Evolutionary conservation across 2,329 filamentous ascomycete genomes (phyloP).

Genomic region (Phoma herbarum): DNA sequence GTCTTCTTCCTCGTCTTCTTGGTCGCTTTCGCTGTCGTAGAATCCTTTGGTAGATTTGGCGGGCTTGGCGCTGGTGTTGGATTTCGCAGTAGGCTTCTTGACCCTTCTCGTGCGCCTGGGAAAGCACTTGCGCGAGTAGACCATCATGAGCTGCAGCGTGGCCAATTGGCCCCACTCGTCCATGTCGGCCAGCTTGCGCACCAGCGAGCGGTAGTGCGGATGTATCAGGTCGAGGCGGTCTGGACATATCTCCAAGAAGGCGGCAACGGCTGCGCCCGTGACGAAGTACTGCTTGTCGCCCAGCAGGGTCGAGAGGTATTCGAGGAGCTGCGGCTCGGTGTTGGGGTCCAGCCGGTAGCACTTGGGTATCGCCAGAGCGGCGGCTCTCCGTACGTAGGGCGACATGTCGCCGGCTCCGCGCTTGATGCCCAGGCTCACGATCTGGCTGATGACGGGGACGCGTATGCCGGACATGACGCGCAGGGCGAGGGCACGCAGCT

Average conservation of each 20-base stretch:
- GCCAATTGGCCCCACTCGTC: slow-evolving; percentile 97
- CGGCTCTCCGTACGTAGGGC: slow-evolving; percentile 89
- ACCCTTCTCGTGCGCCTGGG: slow-evolving; percentile 71
- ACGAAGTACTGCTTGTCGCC: slow-evolving; percentile 96
- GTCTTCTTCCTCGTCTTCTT: slow-evolving; percentile 55
- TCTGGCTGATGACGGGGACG: slow-evolving; percentile 98
- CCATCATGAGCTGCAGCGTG: slow-evolving; percentile 79
- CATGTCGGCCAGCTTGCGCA: slow-evolving; percentile 96
- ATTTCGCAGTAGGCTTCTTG: slow-evolving; percentile 59
- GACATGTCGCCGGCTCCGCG: slow-evolving; percentile 94
- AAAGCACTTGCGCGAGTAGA: slow-evolving; percentile 89
- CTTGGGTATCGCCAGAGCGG: slow-evolving; percentile 92
- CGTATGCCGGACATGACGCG: slow-evolving; percentile 97
- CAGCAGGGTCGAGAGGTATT: slow-evolving; percentile 79
- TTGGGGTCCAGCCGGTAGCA: slow-evolving; percentile 90
- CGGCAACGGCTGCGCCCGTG: slow-evolving; percentile 88
- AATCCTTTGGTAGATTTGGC: slow-evolving; percentile 70
- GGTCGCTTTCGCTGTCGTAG: slow-evolving; percentile 68
- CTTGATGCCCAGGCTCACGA: slow-evolving; percentile 94
- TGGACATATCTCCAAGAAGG: slow-evolving; percentile 89
- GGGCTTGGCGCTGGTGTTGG: slow-evolving; percentile 45
- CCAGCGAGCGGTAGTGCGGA: slow-evolving; percentile 82
- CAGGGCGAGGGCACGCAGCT: slow-evolving; percentile 88
- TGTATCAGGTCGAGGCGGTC: slow-evolving; percentile 89
- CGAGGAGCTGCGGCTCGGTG: slow-evolving; percentile 83